Evolutionary conservation across 306 rosid genomes (phyloP).

Genomic region (Pachyrhizus erosus): DNA sequence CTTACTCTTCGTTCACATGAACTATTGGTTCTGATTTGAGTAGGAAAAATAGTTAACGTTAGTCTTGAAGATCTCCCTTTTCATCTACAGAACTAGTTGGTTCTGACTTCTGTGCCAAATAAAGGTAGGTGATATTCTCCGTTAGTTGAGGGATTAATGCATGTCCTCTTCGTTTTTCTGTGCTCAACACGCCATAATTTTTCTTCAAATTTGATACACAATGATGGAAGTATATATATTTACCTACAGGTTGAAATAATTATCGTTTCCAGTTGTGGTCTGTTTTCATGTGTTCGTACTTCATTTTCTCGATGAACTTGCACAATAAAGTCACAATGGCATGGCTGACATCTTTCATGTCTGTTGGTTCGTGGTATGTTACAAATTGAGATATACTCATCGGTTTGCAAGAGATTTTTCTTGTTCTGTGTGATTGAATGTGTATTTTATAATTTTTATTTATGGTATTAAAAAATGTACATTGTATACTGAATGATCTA

Average conservation of each 20-base stretch:
- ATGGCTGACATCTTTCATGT: not conserved
- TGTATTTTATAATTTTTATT: too few species aligned
- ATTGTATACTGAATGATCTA: too few species aligned
- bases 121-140: slow-evolving; percentile 25
- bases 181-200: not conserved
- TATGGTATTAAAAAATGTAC: too few species aligned
- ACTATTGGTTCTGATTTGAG: not conserved
- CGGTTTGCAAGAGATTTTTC: not conserved
- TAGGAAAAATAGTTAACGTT: slow-evolving; percentile 2
- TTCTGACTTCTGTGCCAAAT: slow-evolving; percentile 3
- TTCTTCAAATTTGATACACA: not conserved
- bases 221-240: not conserved
- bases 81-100: slow-evolving; percentile 28
- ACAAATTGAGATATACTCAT: too few species aligned
- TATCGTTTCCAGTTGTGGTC: not conserved
- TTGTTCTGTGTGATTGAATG: not conserved
- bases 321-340: not conserved
- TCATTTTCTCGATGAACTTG: not conserved
- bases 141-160: slow-evolving; percentile 11
- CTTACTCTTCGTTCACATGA: slow-evolving; percentile 42
- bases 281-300: not conserved
- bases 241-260: slow-evolving; percentile 14
- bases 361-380: not conserved
- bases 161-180: not conserved
- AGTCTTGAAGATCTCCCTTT: not conserved